phyloP scores from a whole-genome alignment of 2,329 filamentous ascomycete genomes.

The Beauveria bassiana region DNA sequence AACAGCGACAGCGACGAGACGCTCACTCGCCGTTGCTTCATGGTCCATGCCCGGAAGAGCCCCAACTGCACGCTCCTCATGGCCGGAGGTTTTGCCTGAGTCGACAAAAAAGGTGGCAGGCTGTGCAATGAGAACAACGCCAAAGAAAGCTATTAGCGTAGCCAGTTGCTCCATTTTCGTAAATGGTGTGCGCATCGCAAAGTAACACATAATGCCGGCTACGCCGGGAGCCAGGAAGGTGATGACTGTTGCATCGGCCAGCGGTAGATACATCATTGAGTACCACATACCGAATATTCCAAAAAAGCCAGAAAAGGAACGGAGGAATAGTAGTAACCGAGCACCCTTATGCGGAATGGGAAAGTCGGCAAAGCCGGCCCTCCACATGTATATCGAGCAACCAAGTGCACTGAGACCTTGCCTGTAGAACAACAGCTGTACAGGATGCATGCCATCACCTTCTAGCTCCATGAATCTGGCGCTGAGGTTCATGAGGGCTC shows the following conservation, averaged over 20 bases:
- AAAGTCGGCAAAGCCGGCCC: slow-evolving; percentile 56
- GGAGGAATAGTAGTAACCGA: slow-evolving; percentile 56
- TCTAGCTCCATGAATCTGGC: slow-evolving; percentile 68
- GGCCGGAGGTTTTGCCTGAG: neutral
- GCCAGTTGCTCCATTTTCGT: slow-evolving; percentile 70
- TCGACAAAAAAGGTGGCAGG: slow-evolving; percentile 50
- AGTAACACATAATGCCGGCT: slow-evolving; percentile 71
- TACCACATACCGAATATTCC: slow-evolving; percentile 72
- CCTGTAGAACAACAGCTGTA: slow-evolving; percentile 75
- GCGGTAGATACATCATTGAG: slow-evolving; percentile 64
- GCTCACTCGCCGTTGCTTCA: slow-evolving; percentile 50
- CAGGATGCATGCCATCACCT: slow-evolving; percentile 67
- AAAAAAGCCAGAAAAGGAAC: slow-evolving; percentile 66
- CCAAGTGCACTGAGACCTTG: slow-evolving; percentile 66
- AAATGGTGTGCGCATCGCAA: slow-evolving; percentile 69
- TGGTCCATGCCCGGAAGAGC: slow-evolving; percentile 25
- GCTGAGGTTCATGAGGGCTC: slow-evolving; percentile 75
- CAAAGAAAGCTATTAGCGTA: slow-evolving; percentile 64
- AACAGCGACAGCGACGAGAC: slow-evolving; percentile 60
- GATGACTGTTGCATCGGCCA: slow-evolving; percentile 83
- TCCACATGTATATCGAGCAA: slow-evolving; percentile 67
- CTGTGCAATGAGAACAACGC: slow-evolving; percentile 76
- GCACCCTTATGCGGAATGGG: slow-evolving; percentile 63
- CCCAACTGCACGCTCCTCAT: slow-evolving; percentile 12
- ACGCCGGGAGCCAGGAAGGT: slow-evolving; percentile 78